These are phyloP conservation scores for Rhizodiscina lignyota DNA, from an alignment of 495 filamentous ascomycete genomes.

Conservation along the genomic window DNA sequence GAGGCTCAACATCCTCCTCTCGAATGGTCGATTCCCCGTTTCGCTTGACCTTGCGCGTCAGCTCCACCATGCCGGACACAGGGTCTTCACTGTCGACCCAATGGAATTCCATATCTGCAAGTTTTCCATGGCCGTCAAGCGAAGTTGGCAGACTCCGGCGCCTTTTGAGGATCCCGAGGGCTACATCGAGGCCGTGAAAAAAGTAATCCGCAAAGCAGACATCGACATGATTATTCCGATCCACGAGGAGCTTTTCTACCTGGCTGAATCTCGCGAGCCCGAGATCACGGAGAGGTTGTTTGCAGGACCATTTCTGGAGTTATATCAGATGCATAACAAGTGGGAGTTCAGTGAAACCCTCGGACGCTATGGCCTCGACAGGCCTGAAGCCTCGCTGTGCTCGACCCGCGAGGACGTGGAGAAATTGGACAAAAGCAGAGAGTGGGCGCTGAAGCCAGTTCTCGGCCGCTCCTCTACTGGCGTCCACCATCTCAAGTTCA, in stretches of 20 bases:
- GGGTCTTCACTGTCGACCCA: conserved; percentile 16
- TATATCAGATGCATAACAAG: conserved; percentile 18
- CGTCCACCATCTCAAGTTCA: conserved; percentile 17
- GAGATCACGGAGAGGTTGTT: conserved; percentile 10
- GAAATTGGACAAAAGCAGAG: conserved; percentile 5
- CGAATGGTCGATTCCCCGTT: conserved; percentile 22
- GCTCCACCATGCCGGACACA: conserved; percentile 13
- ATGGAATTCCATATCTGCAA: conserved; percentile 22
- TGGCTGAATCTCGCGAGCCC: conserved; percentile 8
- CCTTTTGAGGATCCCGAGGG: conserved; percentile 12
- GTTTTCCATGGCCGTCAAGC: conserved; percentile 15
- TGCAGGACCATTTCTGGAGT: conserved; percentile 8
- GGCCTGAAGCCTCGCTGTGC: conserved; percentile 10
- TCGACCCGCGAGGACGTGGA: too few relatives aligned
- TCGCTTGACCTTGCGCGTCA: conserved; percentile 20
- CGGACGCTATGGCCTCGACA: conserved; percentile 6
- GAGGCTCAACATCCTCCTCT: conserved; percentile 20
- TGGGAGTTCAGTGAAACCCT: conserved; percentile 14
- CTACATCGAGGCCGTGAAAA: conserved; percentile 11
- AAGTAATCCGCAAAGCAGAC: conserved; percentile 8
- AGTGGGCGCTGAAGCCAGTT: conserved; percentile 18
- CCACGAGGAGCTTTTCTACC: conserved; percentile 21
- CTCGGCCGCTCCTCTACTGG: conserved; percentile 13
- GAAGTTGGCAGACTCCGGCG: conserved; percentile 10
- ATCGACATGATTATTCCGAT: conserved; percentile 20